Conservation (phyloP, 495 filamentous ascomycete species). For the Penicillium canariense region DNA sequence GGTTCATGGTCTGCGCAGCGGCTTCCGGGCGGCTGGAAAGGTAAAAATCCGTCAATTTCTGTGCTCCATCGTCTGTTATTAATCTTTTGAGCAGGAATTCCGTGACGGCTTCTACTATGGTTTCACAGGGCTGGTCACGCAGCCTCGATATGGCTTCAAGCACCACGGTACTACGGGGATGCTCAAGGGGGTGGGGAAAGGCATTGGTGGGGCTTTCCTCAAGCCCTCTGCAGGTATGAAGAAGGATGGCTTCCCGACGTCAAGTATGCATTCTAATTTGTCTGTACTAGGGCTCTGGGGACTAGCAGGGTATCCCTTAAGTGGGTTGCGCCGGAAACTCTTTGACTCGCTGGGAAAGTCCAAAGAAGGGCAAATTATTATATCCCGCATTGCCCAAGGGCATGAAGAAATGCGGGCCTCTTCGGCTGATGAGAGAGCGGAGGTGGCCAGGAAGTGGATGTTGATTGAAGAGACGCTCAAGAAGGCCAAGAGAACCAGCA, state of each 20-base stretch:
- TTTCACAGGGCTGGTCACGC: constrained; percentile 69
- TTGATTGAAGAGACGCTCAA: constrained; percentile 13
- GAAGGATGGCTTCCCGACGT: too few species aligned
- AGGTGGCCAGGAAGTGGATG: constrained; percentile 22
- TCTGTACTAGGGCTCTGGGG: constrained; percentile 52
- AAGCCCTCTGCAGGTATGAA: constrained; percentile 68
- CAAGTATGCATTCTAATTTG: neutral
- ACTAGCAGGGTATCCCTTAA: constrained; percentile 68
- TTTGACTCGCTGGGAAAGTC: constrained; percentile 44
- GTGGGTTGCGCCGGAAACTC: constrained; percentile 70
- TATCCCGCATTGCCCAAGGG: constrained; percentile 25
- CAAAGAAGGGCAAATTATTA: constrained; percentile 14
- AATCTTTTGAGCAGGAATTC: constrained; percentile 57
- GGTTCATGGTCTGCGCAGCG: constrained; percentile 70
- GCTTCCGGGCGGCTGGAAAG: constrained; percentile 60
- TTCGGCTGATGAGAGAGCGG: constrained; percentile 13
- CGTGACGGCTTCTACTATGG: constrained; percentile 69
- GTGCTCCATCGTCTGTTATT: too few species aligned
- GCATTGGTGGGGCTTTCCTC: constrained; percentile 66
- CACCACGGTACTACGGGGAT: constrained; percentile 67
- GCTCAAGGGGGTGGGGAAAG: constrained; percentile 73
- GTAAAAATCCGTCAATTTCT: too few species aligned
- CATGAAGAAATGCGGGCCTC: constrained; percentile 27
- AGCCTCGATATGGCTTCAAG: constrained; percentile 64
- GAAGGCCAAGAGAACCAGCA: neutral